Percentiles rank a stretch among this genome's conserved stretches.
phyloP scores from a whole-genome alignment of 2,329 filamentous ascomycete species.

The Byssoonygena ceratinophila region DNA sequence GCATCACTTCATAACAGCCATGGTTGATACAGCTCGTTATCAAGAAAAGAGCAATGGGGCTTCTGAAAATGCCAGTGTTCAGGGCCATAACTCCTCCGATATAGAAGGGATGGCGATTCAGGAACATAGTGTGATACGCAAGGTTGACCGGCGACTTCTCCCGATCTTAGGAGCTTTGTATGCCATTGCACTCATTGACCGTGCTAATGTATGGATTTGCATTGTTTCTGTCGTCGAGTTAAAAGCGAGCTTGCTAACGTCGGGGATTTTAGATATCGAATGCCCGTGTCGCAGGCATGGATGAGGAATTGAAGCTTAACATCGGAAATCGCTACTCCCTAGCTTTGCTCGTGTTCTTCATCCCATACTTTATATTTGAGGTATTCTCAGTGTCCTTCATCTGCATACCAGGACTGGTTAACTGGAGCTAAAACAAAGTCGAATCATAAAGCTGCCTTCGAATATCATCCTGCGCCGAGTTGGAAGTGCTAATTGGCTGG shows the following conservation, averaged over 20 bases:
- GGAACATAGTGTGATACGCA: slow-evolving; percentile 30
- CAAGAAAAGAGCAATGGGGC: background rate
- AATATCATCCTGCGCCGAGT: slow-evolving; percentile 15
- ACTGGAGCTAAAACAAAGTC: background rate
- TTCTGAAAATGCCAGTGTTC: background rate
- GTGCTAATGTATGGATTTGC: slow-evolving; percentile 52
- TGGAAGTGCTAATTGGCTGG: slow-evolving; percentile 16
- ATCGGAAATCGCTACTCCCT: slow-evolving; percentile 16
- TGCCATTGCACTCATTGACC: slow-evolving; percentile 65
- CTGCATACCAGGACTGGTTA: background rate
- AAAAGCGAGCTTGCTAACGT: background rate
- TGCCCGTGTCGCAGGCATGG: slow-evolving; percentile 15
- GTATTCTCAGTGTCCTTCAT: background rate
- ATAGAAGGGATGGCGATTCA: background rate
- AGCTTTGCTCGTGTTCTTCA: slow-evolving; percentile 16
- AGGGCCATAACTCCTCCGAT: background rate
- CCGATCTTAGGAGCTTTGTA: slow-evolving; percentile 56
- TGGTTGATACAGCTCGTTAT: too few relatives aligned
- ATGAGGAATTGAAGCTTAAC: slow-evolving; percentile 14
- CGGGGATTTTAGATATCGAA: slow-evolving; percentile 5
- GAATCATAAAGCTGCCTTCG: slow-evolving; percentile 12
- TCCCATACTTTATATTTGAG: slow-evolving; percentile 20
- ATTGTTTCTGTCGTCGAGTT: background rate
- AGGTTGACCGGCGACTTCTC: slow-evolving; percentile 56
- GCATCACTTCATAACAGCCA: too few relatives aligned